phyloP scores from a whole-genome alignment of 169 alveolate genomes.

The Babesia bigemina region DNA sequence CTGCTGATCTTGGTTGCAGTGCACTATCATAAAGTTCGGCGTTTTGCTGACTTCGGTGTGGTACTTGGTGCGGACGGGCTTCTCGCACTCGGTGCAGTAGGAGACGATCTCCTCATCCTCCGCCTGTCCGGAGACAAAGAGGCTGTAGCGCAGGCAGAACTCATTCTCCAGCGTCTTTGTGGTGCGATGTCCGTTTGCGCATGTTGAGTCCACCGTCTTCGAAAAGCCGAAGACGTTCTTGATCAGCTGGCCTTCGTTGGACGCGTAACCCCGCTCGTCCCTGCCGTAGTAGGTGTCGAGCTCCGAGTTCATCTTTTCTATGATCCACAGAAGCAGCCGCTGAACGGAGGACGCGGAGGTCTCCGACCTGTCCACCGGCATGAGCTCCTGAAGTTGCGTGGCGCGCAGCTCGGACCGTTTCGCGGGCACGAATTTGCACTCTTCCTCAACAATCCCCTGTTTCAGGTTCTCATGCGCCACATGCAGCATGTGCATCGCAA shows the following conservation, averaged over 20 bases:
- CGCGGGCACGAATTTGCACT: background rate
- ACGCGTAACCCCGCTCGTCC: background rate
- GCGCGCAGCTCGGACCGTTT: constrained; percentile 29
- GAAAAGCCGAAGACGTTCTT: constrained; percentile 56
- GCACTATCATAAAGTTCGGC: constrained; percentile 54
- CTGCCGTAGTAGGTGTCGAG: constrained; percentile 43
- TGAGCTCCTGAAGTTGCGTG: constrained; percentile 61
- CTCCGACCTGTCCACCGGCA: constrained; percentile 54
- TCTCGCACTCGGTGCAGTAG: constrained; percentile 44
- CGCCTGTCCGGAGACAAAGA: background rate
- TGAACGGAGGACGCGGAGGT: constrained; percentile 32
- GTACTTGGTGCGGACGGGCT: constrained; percentile 13
- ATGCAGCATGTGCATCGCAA: constrained; percentile 49
- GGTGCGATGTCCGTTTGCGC: constrained; percentile 46
- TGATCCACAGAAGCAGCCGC: constrained; percentile 54
- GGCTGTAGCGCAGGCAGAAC: constrained; percentile 43
- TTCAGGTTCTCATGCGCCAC: constrained; percentile 54
- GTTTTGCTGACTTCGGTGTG: background rate
- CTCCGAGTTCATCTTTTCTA: constrained; percentile 58
- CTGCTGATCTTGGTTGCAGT: constrained; percentile 21
- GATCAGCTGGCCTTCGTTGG: constrained; percentile 11
- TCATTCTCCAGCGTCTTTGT: constrained; percentile 16
- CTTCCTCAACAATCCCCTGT: constrained; percentile 20
- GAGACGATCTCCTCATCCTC: constrained; percentile 26
- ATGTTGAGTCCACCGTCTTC: constrained; percentile 20